Base-by-base conservation (phyloP, 306 rosid species). In the Trifolium repens region DNA sequence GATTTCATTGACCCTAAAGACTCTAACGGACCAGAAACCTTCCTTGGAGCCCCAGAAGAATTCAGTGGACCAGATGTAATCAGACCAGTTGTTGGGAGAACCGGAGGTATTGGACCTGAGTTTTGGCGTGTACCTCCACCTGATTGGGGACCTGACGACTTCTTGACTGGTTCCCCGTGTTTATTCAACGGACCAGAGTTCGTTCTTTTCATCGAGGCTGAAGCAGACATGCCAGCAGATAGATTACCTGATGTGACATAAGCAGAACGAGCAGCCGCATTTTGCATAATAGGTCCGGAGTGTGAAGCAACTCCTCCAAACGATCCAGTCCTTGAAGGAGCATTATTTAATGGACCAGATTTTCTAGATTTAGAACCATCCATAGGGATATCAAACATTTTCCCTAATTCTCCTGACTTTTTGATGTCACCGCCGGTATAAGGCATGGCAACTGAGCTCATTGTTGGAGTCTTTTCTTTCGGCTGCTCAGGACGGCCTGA, bases 401-500 rank as follows among this genome's bases (percentile, higher is more conserved):
- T 94, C 54, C 98, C 98, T 74, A 94, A 85, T 79, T 94, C 98
- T 75, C 98, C 98, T 0, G 98, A 94, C 84, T 46, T 94, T 78
- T 94, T 94, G 82, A 94, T 94, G 85, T 94, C 98, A 40, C 98
- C 98, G 55, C 98, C 98, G 47, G 96, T 91, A 67, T 94, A 94
- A 15, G 98, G 98, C 97, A 91, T 90, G 53, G 98, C 91, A 10
- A 85, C 90, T 16, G 98, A 91, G 78, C 96, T 93, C 98, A 94
- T 94, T 5, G 96, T 88, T 0, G 98, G 98, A 67, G 92, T 11
- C 90, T 86, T 90, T 90, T 94, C 98, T 84, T 94, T 94, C 8
- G 96, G 98, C 84, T 89, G 97, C 77, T 94, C 98, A 75, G 98
- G 98, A 85, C 98, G 89, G 75, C 98, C 98, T 34, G 98, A 94